Evolutionary conservation across 257 asterid genomes (phyloP).

Genomic region (Cruciata laevipes): DNA sequence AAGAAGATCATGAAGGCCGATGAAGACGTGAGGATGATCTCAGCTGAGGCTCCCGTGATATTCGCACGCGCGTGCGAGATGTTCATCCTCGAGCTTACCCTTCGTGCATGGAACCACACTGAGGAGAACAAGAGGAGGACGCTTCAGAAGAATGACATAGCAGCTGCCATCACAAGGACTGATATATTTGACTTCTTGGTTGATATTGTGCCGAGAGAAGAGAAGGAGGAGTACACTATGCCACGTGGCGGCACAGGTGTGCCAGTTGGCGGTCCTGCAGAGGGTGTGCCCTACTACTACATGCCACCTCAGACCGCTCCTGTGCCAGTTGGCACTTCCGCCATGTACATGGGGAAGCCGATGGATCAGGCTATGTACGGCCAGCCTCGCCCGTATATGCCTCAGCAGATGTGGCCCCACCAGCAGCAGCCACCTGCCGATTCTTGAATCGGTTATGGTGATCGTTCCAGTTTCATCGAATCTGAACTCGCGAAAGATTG

Average conservation of each 20-base stretch:
- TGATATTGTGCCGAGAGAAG: conserved; percentile 95
- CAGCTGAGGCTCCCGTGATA: conserved; percentile 94
- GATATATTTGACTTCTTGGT: conserved; percentile 94
- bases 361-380: conserved; percentile 72
- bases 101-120: conserved; percentile 90
- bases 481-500: not conserved
- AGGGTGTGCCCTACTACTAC: conserved; percentile 82
- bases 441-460: conserved; percentile 35
- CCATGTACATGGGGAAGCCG: conserved; percentile 80
- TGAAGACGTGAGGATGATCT: conserved; percentile 89
- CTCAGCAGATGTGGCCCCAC: conserved; percentile 84
- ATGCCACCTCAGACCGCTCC: conserved; percentile 64
- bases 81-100: conserved; percentile 93
- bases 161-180: conserved; percentile 95
- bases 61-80: conserved; percentile 96
- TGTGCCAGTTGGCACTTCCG: conserved; percentile 50
- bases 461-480: too few relatives aligned
- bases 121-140: conserved; percentile 99
- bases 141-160: conserved; percentile 89
- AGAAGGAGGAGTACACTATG: conserved; percentile 75
- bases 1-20: conserved; percentile 98
- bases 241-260: conserved; percentile 61
- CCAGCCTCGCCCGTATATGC: conserved; percentile 81
- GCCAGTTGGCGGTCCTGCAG: conserved; percentile 76
- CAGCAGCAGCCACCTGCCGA: conserved; percentile 73